A percentile compares a stretch with the other conserved stretches of the same genome.
phyloP scores from a whole-genome alignment of 108 stramenopile species.

The Ochromonas danica region DNA sequence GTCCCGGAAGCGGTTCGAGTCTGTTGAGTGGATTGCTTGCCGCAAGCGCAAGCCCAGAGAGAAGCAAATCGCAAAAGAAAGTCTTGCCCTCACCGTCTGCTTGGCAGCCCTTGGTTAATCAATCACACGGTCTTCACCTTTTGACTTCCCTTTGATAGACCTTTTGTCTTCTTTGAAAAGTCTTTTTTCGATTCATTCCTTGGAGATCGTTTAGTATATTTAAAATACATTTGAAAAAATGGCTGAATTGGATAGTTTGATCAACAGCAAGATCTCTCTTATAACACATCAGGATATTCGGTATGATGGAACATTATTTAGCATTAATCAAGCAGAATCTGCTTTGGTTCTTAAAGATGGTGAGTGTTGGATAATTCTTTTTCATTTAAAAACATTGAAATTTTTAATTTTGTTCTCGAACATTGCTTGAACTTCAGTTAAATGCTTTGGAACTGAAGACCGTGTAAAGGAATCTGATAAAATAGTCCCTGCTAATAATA shows the following conservation, averaged over 20 bases:
- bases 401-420: not conserved
- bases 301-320: constrained; percentile 27
- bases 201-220: too few species aligned
- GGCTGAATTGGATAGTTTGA: constrained; percentile 32
- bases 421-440: not conserved
- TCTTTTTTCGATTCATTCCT: too few species aligned
- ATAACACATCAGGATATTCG: constrained; percentile 33
- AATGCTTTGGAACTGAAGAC: constrained; percentile 32
- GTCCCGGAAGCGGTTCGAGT: too few species aligned
- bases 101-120: too few species aligned
- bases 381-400: not conserved
- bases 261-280: constrained; percentile 25
- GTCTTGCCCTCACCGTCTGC: too few species aligned
- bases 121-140: too few species aligned
- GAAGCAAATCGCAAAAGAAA: not conserved
- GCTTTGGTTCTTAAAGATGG: constrained; percentile 22
- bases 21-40: too few species aligned
- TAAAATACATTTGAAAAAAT: too few species aligned
- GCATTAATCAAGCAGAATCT: constrained; percentile 28
- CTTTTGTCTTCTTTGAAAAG: too few species aligned
- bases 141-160: too few species aligned
- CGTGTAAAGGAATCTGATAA: not conserved
- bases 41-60: too few species aligned
- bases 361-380: not conserved
- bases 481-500: not conserved